Evolutionary conservation across 441 rosid species (phyloP).

Genomic region (Erodium texanum): DNA sequence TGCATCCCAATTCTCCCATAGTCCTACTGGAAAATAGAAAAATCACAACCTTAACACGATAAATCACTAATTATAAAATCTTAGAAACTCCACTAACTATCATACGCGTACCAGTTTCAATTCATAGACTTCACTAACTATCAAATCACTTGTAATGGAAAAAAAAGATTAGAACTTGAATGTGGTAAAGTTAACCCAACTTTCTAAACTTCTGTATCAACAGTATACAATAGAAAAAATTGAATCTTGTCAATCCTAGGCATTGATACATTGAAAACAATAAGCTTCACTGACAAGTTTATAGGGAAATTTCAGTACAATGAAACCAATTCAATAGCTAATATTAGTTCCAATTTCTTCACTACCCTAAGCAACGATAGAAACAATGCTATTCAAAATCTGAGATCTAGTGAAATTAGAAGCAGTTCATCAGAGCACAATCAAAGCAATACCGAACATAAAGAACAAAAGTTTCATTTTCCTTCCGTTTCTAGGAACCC

Average conservation of each 20-base stretch:
- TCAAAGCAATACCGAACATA: not conserved
- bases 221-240: not conserved
- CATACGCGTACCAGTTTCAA: not conserved
- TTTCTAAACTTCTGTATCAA: too few species aligned
- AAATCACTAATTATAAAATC: too few species aligned
- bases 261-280: not conserved
- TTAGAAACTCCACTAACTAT: too few species aligned
- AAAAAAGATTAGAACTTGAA: not conserved
- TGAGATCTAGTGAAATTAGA: not conserved
- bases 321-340: not conserved
- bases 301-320: not conserved
- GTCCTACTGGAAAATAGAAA: constrained; percentile 29
- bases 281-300: not conserved
- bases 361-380: not conserved
- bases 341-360: not conserved
- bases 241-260: not conserved
- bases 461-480: not conserved
- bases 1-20: constrained; percentile 68
- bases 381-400: not conserved
- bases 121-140: not conserved
- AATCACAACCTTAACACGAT: not conserved
- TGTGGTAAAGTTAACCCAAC: not conserved
- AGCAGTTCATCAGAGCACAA: not conserved
- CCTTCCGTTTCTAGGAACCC: not conserved
- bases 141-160: not conserved